Evolutionary conservation across 2,329 filamentous ascomycete genomes (phyloP).

Genomic region (Sporothrix brasiliensis): DNA sequence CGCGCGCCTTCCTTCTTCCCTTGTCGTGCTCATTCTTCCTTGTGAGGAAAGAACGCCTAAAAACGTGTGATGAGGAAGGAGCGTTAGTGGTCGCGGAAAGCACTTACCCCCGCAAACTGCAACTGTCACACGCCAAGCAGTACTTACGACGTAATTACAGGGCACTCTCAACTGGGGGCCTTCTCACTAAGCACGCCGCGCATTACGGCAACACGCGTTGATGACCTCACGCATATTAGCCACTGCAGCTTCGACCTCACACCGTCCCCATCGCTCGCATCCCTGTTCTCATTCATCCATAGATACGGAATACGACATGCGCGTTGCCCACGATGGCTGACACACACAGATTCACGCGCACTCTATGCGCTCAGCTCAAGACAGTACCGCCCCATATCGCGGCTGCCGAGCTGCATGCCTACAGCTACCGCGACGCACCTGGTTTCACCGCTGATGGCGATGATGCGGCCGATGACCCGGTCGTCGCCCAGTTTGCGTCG

Average conservation of each 20-base stretch:
- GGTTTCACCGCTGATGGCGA: neutral
- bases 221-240: neutral
- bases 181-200: neutral
- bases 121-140: neutral
- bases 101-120: neutral
- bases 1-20: neutral
- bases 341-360: slow-evolving; percentile 36
- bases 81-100: neutral
- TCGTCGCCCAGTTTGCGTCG: slow-evolving; percentile 47
- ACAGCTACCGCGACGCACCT: slow-evolving; percentile 48
- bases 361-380: slow-evolving; percentile 37
- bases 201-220: neutral
- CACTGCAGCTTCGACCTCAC: neutral
- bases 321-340: slow-evolving; percentile 32
- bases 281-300: neutral
- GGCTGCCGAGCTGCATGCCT: slow-evolving; percentile 52
- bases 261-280: neutral
- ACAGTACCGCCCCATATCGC: slow-evolving; percentile 13
- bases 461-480: neutral
- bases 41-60: neutral
- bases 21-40: neutral
- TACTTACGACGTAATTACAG: neutral
- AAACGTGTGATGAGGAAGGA: neutral
- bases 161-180: neutral
- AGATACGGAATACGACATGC: neutral